These are phyloP conservation scores for Colletotrichum sp. DNA, from an alignment of 2,329 filamentous ascomycete species.

Conservation along the genomic window DNA sequence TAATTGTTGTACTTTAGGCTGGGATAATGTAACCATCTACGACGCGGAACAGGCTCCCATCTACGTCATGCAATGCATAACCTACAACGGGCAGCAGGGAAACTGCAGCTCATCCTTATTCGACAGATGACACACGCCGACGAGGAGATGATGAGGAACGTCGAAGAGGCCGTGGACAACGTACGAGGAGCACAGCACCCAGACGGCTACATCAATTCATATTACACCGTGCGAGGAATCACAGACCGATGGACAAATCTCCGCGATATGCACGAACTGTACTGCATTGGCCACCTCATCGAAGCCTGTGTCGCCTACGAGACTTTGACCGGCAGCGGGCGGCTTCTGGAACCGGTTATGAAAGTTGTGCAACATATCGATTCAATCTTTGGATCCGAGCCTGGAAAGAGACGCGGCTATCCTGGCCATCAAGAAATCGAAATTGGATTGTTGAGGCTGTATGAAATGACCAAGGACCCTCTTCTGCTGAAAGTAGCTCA, in stretches of 20 bases:
- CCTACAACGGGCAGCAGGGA: not conserved
- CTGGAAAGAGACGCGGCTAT: not conserved
- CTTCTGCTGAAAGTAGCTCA: conserved; percentile 43
- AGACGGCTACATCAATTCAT: conserved; percentile 6
- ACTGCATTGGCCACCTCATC: conserved; percentile 1
- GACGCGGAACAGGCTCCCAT: not conserved
- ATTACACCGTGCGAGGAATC: not conserved
- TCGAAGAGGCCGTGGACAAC: conserved; percentile 7
- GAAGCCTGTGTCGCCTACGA: conserved; percentile 1
- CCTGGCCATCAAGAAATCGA: conserved; percentile 45
- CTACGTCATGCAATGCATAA: conserved; percentile 4
- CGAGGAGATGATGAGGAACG: not conserved
- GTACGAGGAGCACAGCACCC: not conserved
- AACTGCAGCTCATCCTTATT: not conserved
- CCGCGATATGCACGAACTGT: not conserved
- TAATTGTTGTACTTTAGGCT: not conserved
- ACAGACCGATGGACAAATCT: not conserved
- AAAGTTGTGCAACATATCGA: not conserved
- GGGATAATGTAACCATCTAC: not conserved
- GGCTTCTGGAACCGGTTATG: not conserved
- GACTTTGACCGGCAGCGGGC: not conserved
- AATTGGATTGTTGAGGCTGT: conserved; percentile 42
- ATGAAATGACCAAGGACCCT: conserved; percentile 36
- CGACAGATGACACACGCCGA: not conserved
- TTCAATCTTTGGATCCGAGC: not conserved